Conservation (phyloP, 768 basidiomycete species). For the Suillus clintonianus region DNA sequence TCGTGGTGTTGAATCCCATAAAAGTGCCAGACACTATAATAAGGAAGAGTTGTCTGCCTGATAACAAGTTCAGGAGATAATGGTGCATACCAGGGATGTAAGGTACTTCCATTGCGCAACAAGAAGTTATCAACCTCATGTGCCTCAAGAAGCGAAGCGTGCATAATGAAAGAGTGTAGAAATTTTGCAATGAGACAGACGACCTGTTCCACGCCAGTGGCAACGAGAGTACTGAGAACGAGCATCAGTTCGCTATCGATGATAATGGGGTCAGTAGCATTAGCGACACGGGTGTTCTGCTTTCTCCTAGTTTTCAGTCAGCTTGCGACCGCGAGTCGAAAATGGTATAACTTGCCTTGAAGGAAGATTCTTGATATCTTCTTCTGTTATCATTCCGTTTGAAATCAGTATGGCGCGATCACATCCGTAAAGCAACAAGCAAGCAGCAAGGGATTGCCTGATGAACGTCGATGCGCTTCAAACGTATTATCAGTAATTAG, state of each 20-base stretch:
- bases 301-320: conserved; percentile 44
- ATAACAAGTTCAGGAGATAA: neutral
- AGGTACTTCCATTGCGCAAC: conserved; percentile 55
- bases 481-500: neutral
- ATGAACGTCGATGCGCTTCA: conserved; percentile 48
- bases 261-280: conserved; percentile 58
- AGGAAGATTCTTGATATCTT: conserved; percentile 52
- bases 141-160: conserved; percentile 60
- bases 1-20: conserved; percentile 62
- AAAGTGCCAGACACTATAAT: conserved; percentile 62
- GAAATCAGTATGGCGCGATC: conserved; percentile 49
- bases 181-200: conserved; percentile 61
- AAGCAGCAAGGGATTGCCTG: conserved; percentile 59
- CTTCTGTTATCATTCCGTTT: conserved; percentile 47
- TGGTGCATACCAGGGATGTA: conserved; percentile 56
- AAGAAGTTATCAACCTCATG: conserved; percentile 78
- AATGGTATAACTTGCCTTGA: conserved; percentile 48
- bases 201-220: conserved; percentile 49
- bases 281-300: conserved; percentile 40
- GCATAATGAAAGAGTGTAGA: conserved; percentile 57
- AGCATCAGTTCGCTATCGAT: conserved; percentile 58
- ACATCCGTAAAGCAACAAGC: conserved; percentile 68
- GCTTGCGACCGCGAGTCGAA: neutral
- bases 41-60: conserved; percentile 1
- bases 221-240: conserved; percentile 53